phyloP scores from a whole-genome alignment of 164 flowering plant species.

The Sedum album region DNA sequence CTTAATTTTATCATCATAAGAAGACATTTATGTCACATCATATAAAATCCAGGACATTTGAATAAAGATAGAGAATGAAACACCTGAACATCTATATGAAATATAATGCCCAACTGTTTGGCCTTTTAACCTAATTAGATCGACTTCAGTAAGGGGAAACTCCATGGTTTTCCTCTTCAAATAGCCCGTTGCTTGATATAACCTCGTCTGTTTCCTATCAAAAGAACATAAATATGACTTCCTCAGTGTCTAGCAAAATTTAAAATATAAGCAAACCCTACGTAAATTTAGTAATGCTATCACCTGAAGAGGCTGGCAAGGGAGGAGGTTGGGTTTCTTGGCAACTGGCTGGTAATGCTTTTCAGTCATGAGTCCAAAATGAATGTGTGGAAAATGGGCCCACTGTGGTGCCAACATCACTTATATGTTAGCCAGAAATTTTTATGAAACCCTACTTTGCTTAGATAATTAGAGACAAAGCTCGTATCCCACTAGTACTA shows the following conservation, averaged over 20 bases:
- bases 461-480: too few species aligned
- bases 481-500: too few species aligned
- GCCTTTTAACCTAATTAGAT: too few species aligned
- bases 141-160: constrained; percentile 55
- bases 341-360: neutral
- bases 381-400: constrained; percentile 11
- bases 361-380: constrained; percentile 11
- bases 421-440: neutral
- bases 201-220: constrained; percentile 66
- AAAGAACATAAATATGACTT: neutral
- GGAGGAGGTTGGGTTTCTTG: constrained; percentile 15
- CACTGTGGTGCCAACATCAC: neutral
- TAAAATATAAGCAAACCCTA: too few species aligned
- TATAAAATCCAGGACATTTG: too few species aligned
- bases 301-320: constrained; percentile 19
- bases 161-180: constrained; percentile 59
- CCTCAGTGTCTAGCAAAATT: neutral
- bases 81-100: neutral
- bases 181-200: constrained; percentile 58
- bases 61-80: too few species aligned
- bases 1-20: too few species aligned
- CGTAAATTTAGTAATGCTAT: neutral
- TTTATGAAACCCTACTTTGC: neutral
- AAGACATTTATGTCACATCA: too few species aligned
- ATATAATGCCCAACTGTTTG: neutral